Evolutionary conservation across 2,329 filamentous ascomycete genomes (phyloP), one percentile per base, ranked within the genome.

Genomic region (Neophaeococcomyces aloes): DNA sequence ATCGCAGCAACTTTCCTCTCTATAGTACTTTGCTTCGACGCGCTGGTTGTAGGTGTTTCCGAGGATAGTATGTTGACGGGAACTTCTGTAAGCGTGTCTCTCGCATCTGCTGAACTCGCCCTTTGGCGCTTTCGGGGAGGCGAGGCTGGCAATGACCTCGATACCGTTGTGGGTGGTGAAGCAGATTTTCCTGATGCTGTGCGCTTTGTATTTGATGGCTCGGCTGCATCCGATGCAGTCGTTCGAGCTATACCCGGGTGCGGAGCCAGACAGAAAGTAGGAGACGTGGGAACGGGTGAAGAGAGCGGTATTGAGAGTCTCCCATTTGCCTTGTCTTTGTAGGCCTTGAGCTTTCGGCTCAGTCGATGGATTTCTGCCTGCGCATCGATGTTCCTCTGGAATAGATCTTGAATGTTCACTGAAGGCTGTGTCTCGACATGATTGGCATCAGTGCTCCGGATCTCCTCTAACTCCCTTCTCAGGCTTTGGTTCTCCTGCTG

Each of bases 401-500:
- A 55, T 13, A 55, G 41, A 4, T 47, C 42, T 18, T 53, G 49
- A 6, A 55, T 29, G n/a, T 51, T 45, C 30, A 17, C 2, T 40
- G 19, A 33, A 7, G 14, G 19, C 21, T 25, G 19, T 17, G 13
- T 18, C n/a, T n/a, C 15, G 4, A 14, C 14, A 7, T 19, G 27
- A 8, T 6, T 15, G 8, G 23, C 4, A 23, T 19, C 5, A 33
- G 4, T 13, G 33, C 25, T 44, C 23, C 23, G 29, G 33, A n/a
- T 32, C 27, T 37, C 23, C 7, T 43, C 23, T 4, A 44, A 33
- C 33, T 44, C 41, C 29, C 33, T 44, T 25, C 25, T 29, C n/a
- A 42, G 17, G 11, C 33, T n/a, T 70, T 67, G 49, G 61, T 62
- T 39, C 65, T 67, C 57, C 52, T 14, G 48, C 49, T 45, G 45